Evolutionary conservation across 2,329 filamentous ascomycete species (phyloP).

Genomic region (Cordyceps farinosa): DNA sequence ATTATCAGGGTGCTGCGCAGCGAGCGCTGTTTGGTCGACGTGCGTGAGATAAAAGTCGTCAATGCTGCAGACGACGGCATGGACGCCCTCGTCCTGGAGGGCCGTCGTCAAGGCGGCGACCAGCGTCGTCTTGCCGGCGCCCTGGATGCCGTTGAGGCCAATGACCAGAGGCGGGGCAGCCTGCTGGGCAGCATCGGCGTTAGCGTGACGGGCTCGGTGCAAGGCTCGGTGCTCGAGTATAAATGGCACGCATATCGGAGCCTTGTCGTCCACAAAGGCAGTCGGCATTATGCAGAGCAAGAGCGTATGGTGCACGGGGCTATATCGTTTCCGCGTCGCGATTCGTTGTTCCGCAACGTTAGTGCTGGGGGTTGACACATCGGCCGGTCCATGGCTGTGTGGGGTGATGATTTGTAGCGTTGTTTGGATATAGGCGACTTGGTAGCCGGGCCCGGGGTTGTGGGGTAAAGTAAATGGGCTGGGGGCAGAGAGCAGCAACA

Average conservation of each 20-base stretch:
- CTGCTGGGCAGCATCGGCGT: background rate
- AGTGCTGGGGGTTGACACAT: too few relatives aligned
- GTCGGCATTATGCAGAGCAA: constrained; percentile 15
- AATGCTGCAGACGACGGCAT: constrained; percentile 73
- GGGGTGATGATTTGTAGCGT: background rate
- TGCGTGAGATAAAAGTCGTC: constrained; percentile 87
- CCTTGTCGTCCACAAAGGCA: constrained; percentile 70
- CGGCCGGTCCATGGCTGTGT: background rate
- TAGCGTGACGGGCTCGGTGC: constrained; percentile 36
- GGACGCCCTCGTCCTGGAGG: constrained; percentile 53
- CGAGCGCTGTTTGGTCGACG: constrained; percentile 62
- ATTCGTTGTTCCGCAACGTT: background rate
- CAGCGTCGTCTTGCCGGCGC: constrained; percentile 87
- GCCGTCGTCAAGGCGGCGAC: constrained; percentile 63
- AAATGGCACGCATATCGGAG: constrained; percentile 72
- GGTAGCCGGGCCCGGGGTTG: constrained; percentile 4
- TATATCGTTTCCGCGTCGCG: background rate
- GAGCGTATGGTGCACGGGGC: background rate
- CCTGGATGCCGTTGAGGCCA: constrained; percentile 87
- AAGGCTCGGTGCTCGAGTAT: constrained; percentile 58
- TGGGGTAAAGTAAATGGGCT: background rate
- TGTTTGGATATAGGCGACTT: constrained; percentile 16
- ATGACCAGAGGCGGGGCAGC: constrained; percentile 59
- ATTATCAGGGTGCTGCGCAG: constrained; percentile 64
- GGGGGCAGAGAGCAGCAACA: background rate